Conservation (phyloP, 2,329 filamentous ascomycete species). For the Colletotrichum australisinense region DNA sequence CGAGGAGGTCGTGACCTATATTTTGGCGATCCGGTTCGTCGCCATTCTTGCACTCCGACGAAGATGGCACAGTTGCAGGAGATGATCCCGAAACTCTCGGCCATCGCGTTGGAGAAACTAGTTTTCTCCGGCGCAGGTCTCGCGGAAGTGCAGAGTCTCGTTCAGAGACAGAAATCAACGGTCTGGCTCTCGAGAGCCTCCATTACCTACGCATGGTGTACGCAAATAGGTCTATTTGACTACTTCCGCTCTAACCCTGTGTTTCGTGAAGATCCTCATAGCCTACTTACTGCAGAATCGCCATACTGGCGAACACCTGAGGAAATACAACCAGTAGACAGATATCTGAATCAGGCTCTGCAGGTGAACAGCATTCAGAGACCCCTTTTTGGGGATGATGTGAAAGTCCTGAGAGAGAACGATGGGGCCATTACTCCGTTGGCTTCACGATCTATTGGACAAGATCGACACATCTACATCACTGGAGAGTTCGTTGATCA, state of each 20-base stretch:
- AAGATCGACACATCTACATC: no score
- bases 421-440: no score
- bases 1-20: neutral
- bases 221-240: neutral
- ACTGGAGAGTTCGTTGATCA: no score
- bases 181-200: neutral
- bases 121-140: neutral
- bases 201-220: neutral
- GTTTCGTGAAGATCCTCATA: neutral
- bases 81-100: neutral
- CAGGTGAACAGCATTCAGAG: no score
- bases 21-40: neutral
- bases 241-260: neutral
- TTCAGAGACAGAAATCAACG: neutral
- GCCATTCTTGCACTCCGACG: neutral
- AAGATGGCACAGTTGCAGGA: neutral
- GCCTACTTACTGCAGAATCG: no score
- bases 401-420: no score
- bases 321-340: no score
- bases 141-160: neutral
- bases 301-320: no score
- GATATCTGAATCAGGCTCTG: neutral
- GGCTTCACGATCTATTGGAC: no score
- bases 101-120: neutral
- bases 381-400: no score